These are phyloP conservation scores for Leishmania martiniquensis DNA, from an alignment of 208 protist genomes.

Conservation along the genomic window DNA sequence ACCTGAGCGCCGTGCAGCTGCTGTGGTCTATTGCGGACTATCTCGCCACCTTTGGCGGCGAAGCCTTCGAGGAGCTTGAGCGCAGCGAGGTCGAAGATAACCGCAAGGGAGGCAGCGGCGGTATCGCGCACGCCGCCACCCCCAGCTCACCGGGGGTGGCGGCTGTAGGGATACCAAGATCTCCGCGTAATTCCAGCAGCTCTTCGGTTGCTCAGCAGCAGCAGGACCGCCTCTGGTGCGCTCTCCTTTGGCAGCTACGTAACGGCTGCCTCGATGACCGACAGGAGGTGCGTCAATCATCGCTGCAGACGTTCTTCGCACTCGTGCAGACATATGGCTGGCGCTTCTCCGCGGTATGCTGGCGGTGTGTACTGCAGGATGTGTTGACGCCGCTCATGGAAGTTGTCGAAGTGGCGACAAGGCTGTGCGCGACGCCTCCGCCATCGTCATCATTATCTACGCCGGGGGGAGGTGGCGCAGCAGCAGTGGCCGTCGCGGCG, in stretches of 20 bases:
- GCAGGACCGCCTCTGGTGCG: conserved; percentile 37
- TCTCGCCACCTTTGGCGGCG: conserved; percentile 38
- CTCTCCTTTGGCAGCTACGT: conserved; percentile 57
- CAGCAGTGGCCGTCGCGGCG: neutral
- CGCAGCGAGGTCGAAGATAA: neutral
- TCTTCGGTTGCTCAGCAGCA: neutral
- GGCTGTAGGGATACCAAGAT: neutral
- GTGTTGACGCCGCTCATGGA: conserved; percentile 66
- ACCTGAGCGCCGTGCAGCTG: conserved; percentile 86
- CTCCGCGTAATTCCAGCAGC: neutral
- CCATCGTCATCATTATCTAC: neutral
- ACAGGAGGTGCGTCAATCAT: conserved; percentile 84
- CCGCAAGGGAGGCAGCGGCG: neutral
- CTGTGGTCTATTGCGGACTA: conserved; percentile 88
- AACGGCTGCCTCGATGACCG: conserved; percentile 48
- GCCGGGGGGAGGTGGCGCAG: neutral
- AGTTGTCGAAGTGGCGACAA: conserved; percentile 35
- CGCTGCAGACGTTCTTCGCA: conserved; percentile 83
- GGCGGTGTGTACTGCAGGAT: conserved; percentile 52
- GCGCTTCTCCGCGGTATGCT: conserved; percentile 53
- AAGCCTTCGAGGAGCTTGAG: neutral
- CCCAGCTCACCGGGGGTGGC: neutral
- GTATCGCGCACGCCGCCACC: neutral
- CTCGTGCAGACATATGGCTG: conserved; percentile 79
- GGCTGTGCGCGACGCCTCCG: conserved; percentile 31